A percentile compares a stretch with the other conserved stretches of the same genome.
These are phyloP conservation scores for Lachnellula suecica DNA, from an alignment of 2,329 filamentous ascomycete species.

Conservation along the genomic window DNA sequence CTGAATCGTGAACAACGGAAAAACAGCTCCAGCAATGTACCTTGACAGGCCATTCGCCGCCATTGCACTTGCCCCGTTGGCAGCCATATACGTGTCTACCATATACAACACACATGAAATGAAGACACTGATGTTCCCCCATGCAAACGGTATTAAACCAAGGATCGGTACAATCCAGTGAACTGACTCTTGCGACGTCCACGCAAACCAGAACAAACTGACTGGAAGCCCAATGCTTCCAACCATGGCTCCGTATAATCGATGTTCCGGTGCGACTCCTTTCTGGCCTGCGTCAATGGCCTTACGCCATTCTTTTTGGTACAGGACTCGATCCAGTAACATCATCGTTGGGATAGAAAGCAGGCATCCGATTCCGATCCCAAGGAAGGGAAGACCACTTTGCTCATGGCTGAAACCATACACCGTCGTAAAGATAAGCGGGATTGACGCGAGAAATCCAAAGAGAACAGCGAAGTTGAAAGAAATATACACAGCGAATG, in stretches of 20 bases:
- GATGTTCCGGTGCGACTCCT: slow-evolving; percentile 50
- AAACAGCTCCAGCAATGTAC: slow-evolving; percentile 54
- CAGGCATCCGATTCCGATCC: slow-evolving; percentile 36
- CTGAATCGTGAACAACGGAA: slow-evolving; percentile 61
- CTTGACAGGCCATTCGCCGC: slow-evolving; percentile 59
- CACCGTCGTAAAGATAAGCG: slow-evolving; percentile 33
- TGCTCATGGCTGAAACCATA: slow-evolving; percentile 19
- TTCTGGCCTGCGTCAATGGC: slow-evolving; percentile 1
- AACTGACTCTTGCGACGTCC: slow-evolving; percentile 19
- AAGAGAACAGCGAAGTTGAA: slow-evolving; percentile 36
- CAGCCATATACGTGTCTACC: slow-evolving; percentile 26
- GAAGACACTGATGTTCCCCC: slow-evolving; percentile 60
- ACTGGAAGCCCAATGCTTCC: slow-evolving; percentile 27
- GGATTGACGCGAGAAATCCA: slow-evolving; percentile 36
- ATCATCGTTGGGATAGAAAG: slow-evolving; percentile 41
- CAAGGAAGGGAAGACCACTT: slow-evolving; percentile 22
- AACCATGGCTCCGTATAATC: slow-evolving; percentile 59
- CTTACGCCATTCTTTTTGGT: slow-evolving; percentile 26
- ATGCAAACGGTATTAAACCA: slow-evolving; percentile 46
- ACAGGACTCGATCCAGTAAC: slow-evolving; percentile 42
- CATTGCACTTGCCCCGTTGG: slow-evolving; percentile 39
- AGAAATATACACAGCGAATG: slow-evolving; percentile 33
- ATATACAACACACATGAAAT: slow-evolving; percentile 28
- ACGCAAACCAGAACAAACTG: slow-evolving; percentile 33
- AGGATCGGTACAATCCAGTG: slow-evolving; percentile 31